These are phyloP conservation scores for Lecanicillium sp. DNA, from an alignment of 2,329 filamentous ascomycete species.

Conservation along the genomic window DNA sequence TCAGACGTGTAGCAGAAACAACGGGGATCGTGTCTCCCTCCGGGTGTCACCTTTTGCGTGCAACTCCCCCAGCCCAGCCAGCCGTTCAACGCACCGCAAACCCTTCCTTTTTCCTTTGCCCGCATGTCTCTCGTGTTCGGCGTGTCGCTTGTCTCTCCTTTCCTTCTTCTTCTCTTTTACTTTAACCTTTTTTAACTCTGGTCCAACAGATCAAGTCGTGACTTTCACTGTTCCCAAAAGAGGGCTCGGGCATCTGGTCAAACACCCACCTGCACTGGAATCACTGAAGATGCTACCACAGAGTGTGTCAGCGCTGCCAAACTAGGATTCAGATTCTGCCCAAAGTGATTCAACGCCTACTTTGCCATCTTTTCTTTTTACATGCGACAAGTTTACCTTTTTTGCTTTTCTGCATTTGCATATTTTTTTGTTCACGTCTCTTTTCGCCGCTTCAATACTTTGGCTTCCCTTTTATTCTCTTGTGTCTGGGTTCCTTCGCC, in stretches of 20 bases:
- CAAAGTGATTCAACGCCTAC: neutral
- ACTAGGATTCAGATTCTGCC: constrained; percentile 9
- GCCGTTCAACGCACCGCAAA: neutral
- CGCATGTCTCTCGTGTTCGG: no score
- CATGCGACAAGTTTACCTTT: no score
- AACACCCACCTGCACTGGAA: neutral
- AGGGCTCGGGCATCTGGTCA: constrained; percentile 7
- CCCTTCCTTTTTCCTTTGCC: no score
- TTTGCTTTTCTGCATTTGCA: neutral
- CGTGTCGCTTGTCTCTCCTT: neutral
- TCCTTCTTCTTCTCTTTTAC: neutral
- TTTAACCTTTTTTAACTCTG: neutral
- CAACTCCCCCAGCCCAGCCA: neutral
- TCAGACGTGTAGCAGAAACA: constrained; percentile 13
- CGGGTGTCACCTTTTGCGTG: no score
- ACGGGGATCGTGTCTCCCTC: neutral
- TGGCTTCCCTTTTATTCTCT: no score
- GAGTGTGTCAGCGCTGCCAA: constrained; percentile 5
- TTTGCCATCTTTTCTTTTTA: neutral
- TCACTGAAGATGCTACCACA: neutral
- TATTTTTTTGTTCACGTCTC: no score
- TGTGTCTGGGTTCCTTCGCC: no score
- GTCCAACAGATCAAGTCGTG: no score
- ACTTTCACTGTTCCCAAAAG: neutral
- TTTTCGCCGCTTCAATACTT: no score